Percentiles rank a stretch among this genome's conserved stretches.
Conservation (phyloP, 2,329 filamentous ascomycete species). For the Geosmithia putterillii region DNA sequence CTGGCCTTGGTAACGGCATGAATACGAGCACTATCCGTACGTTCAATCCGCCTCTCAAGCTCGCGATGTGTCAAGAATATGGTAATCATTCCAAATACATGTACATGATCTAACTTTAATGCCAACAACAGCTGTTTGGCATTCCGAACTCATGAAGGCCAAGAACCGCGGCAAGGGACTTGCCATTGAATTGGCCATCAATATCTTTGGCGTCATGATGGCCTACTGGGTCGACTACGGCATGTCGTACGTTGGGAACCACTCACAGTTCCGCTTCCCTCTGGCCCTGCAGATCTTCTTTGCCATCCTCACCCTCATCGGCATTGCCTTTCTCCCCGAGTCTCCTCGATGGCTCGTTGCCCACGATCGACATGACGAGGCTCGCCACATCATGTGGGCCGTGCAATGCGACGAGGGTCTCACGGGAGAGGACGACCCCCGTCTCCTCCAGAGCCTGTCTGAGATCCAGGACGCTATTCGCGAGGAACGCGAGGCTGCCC, state of each 20-base stretch:
- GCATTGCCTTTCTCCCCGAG: slow-evolving; percentile 13
- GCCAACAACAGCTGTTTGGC: slow-evolving; percentile 23
- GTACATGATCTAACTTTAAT: slow-evolving; percentile 5
- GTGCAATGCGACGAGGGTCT: not conserved
- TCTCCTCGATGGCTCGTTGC: slow-evolving; percentile 15
- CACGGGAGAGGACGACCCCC: not conserved
- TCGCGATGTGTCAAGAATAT: too few relatives aligned
- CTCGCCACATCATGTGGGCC: slow-evolving; percentile 10
- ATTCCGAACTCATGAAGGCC: slow-evolving; percentile 28
- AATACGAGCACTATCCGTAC: slow-evolving; percentile 1
- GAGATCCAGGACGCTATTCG: slow-evolving; percentile 8
- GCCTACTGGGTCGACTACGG: slow-evolving; percentile 11
- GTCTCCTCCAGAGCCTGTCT: not conserved
- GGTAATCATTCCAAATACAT: not conserved
- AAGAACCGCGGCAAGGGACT: slow-evolving; percentile 29
- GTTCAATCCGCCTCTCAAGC: not conserved
- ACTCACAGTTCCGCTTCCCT: slow-evolving; percentile 19
- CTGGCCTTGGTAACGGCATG: slow-evolving; percentile 26
- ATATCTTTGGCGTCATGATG: slow-evolving; percentile 6
- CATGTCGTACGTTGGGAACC: slow-evolving; percentile 15
- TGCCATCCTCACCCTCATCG: slow-evolving; percentile 8
- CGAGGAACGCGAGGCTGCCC: slow-evolving; percentile 12
- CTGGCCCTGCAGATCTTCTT: slow-evolving; percentile 18
- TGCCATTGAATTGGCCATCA: slow-evolving; percentile 19
- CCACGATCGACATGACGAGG: slow-evolving; percentile 14